These are phyloP conservation scores for Plasmodium gonderi DNA, from an alignment of 169 alveolate genomes.

Conservation along the genomic window DNA sequence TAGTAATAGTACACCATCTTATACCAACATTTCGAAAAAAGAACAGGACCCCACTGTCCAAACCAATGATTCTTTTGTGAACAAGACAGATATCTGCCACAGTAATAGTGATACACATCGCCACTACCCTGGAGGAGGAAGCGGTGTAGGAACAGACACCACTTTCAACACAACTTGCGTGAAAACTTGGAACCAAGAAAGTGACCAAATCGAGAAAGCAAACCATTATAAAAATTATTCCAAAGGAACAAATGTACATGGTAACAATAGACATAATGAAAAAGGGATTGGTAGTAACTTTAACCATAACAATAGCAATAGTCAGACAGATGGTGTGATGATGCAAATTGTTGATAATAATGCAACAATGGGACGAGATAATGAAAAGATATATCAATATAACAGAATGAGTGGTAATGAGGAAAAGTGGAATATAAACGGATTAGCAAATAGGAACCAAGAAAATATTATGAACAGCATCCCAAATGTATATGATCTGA, in stretches of 20 bases:
- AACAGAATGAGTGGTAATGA: neutral
- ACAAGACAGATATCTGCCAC: neutral
- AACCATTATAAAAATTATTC: neutral
- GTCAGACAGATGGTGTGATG: too few species aligned
- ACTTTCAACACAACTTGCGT: too few species aligned
- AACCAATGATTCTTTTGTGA: neutral
- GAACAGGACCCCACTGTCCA: neutral
- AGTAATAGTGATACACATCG: neutral
- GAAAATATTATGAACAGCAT: neutral
- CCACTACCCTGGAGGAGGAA: neutral
- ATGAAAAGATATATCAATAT: neutral
- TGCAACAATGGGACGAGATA: neutral
- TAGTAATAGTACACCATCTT: too few species aligned
- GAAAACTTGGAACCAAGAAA: too few species aligned
- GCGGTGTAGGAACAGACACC: too few species aligned
- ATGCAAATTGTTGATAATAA: neutral
- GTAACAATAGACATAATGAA: neutral
- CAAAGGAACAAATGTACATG: neutral
- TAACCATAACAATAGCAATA: neutral
- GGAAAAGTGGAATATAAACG: neutral
- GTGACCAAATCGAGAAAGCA: neutral
- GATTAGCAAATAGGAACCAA: conserved; percentile 14
- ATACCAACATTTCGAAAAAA: neutral
- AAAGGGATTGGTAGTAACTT: too few species aligned
- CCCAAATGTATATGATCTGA: conserved; percentile 46